phyloP scores from a whole-genome alignment of 169 alveolate genomes.

The Cryptosporidium sp. region DNA sequence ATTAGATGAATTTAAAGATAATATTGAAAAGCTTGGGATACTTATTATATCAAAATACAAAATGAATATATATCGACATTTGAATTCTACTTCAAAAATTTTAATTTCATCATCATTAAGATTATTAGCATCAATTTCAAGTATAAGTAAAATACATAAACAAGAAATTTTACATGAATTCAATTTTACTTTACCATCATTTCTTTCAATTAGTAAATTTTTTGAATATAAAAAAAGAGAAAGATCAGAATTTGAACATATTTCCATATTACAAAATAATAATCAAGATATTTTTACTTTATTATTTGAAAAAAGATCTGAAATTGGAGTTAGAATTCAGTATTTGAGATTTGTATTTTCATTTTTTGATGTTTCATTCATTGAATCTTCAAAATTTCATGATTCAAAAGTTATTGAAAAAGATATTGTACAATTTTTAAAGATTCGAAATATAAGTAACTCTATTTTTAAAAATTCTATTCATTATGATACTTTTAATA shows the following conservation, averaged over 20 bases:
- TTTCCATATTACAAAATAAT: neutral
- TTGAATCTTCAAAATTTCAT: neutral
- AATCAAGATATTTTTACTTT: neutral
- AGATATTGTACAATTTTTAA: neutral
- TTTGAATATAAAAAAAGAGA: conserved; percentile 39
- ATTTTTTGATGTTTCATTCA: neutral
- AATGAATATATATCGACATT: conserved; percentile 29
- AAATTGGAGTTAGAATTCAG: conserved; percentile 38
- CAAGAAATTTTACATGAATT: conserved; percentile 31
- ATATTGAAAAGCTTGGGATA: conserved; percentile 24
- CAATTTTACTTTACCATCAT: conserved; percentile 31
- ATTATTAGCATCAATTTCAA: conserved; percentile 31
- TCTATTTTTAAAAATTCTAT: conserved; percentile 32
- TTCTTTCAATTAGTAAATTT: conserved; percentile 4
- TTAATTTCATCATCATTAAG: conserved; percentile 32
- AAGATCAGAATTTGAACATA: neutral
- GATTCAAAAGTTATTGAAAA: neutral
- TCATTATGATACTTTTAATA: conserved; percentile 8
- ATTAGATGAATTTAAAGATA: conserved; percentile 4
- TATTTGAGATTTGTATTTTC: conserved; percentile 52
- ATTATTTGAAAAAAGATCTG: neutral
- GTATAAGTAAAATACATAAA: conserved; percentile 15
- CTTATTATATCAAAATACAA: conserved; percentile 21
- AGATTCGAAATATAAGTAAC: conserved; percentile 24
- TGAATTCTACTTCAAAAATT: conserved; percentile 21